These are phyloP conservation scores for Lunasporangiospora selenospora DNA, from an alignment of 192 early-diverging fungal species.

Conservation along the genomic window DNA sequence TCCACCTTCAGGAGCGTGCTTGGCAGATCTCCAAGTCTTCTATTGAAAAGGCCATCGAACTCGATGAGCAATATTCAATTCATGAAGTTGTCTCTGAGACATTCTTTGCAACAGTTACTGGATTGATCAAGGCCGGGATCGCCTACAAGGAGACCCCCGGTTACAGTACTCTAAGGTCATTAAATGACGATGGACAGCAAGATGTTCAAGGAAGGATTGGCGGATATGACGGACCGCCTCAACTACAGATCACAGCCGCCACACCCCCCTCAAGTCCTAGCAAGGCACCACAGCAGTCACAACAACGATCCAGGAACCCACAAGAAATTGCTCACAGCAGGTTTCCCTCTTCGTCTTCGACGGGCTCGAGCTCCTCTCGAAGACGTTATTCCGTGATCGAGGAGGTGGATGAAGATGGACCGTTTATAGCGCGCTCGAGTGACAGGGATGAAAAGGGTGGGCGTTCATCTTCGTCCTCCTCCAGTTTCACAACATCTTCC, in stretches of 20 bases:
- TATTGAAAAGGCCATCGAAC: constrained; percentile 54
- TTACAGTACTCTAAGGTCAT: constrained; percentile 25
- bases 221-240: neutral
- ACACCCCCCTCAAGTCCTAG: neutral
- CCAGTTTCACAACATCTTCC: constrained; percentile 8
- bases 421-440: too few species aligned
- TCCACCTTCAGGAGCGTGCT: constrained; percentile 51
- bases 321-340: constrained; percentile 3
- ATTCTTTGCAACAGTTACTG: constrained; percentile 47
- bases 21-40: constrained; percentile 56
- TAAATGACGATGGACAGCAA: too few species aligned
- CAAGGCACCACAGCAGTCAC: too few species aligned
- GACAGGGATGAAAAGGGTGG: neutral
- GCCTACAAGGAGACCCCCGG: constrained; percentile 56
- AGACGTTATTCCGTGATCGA: too few species aligned
- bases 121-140: constrained; percentile 55
- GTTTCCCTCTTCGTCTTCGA: neutral
- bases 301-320: constrained; percentile 11
- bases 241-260: neutral
- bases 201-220: neutral
- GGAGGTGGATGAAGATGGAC: too few species aligned
- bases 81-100: constrained; percentile 55
- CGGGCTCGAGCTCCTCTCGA: too few species aligned
- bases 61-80: constrained; percentile 60
- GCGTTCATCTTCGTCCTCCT: constrained; percentile 7